phyloP scores from a whole-genome alignment of 2,329 filamentous ascomycete genomes.

The Rosellinia necatrix region DNA sequence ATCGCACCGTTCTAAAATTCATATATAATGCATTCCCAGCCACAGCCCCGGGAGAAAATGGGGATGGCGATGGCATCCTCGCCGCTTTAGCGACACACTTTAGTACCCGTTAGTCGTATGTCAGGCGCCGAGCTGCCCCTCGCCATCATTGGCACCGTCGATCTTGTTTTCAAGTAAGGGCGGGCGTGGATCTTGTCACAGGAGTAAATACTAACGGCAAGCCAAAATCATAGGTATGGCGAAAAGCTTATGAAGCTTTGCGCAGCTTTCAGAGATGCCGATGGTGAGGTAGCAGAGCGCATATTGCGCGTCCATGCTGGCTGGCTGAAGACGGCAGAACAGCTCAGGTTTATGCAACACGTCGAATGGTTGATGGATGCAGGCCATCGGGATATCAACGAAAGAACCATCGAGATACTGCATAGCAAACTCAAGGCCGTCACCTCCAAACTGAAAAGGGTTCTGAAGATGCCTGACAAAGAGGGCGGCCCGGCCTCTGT shows the following conservation, averaged over 20 bases:
- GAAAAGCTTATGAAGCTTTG: neutral
- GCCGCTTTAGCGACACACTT: neutral
- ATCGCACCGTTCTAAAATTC: too few relatives aligned
- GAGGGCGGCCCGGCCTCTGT: neutral
- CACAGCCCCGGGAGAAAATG: neutral
- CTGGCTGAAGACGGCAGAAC: neutral
- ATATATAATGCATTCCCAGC: too few relatives aligned
- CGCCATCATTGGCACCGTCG: neutral
- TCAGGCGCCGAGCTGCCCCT: slow-evolving; percentile 6
- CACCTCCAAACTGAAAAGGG: neutral
- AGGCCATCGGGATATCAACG: neutral
- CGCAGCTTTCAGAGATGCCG: slow-evolving; percentile 1
- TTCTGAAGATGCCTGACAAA: neutral
- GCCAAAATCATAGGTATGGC: slow-evolving; percentile 1
- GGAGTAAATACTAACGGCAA: neutral
- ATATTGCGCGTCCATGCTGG: neutral
- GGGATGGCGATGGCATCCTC: neutral
- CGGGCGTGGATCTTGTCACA: neutral
- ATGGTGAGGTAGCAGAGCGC: neutral
- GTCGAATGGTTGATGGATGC: neutral
- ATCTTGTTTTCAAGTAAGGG: slow-evolving; percentile 3
- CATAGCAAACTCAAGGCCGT: slow-evolving; percentile 6
- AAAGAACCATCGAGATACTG: neutral
- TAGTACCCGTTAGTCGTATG: neutral
- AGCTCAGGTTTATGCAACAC: neutral